phyloP scores from a whole-genome alignment of 306 rosid species.

The Geum urbanum region DNA sequence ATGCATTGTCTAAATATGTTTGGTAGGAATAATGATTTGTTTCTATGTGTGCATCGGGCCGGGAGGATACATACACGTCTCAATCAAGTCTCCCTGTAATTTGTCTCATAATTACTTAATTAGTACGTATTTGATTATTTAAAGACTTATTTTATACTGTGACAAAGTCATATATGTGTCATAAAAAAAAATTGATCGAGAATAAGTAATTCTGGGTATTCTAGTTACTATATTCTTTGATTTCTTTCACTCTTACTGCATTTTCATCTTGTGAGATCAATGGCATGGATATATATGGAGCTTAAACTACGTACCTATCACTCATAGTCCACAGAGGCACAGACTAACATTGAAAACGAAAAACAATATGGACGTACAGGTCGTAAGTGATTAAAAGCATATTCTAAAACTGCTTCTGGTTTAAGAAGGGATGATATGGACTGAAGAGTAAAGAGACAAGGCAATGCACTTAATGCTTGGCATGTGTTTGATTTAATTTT shows the following conservation, averaged over 20 bases:
- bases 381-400: background rate
- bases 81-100: background rate
- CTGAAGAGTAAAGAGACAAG: background rate
- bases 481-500: conserved; percentile 4
- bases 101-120: background rate
- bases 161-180: too few relatives aligned
- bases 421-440: background rate
- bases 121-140: too few relatives aligned
- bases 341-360: background rate
- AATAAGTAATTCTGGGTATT: too few relatives aligned
- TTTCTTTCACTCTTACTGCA: too few relatives aligned
- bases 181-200: too few relatives aligned
- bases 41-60: background rate
- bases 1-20: background rate
- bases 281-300: too few relatives aligned
- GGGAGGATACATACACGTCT: background rate
- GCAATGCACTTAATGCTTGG: conserved; percentile 4
- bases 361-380: background rate
- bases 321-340: too few relatives aligned
- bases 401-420: background rate
- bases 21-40: background rate
- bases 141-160: too few relatives aligned
- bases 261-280: too few relatives aligned
- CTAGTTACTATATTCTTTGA: too few relatives aligned
- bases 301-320: too few relatives aligned